A percentile compares a stretch with the other conserved stretches of the same genome.
Evolutionary conservation across 164 flowering plant genomes (phyloP).

Genomic region (Cinnamomum micranthum): DNA sequence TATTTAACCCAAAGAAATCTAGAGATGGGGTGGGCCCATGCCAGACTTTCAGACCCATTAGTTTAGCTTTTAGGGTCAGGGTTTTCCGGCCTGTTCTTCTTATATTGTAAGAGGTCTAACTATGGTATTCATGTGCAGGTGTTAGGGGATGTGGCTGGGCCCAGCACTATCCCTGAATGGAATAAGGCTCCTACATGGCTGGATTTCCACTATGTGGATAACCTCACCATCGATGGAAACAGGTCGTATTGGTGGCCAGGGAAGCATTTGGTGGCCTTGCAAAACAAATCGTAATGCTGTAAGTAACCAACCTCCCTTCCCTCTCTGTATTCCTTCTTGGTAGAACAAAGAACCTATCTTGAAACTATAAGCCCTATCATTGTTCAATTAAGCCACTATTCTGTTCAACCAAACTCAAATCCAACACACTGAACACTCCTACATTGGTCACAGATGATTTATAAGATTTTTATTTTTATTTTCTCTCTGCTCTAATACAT

Average conservation of each 20-base stretch:
- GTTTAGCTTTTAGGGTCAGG: not conserved
- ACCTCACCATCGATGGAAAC: not conserved
- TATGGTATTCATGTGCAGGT: not conserved
- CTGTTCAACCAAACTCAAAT: too few relatives aligned
- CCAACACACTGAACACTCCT: not conserved
- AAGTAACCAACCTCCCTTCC: not conserved
- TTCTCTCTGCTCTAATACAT: too few relatives aligned
- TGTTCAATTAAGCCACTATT: too few relatives aligned
- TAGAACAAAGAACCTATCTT: too few relatives aligned
- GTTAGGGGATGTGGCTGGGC: not conserved
- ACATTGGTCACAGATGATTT: not conserved
- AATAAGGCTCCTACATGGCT: not conserved
- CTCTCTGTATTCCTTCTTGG: too few relatives aligned
- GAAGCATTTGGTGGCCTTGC: slow-evolving; percentile 3
- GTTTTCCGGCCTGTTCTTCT: too few relatives aligned
- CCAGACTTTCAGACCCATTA: not conserved
- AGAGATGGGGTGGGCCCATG: not conserved
- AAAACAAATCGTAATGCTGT: not conserved
- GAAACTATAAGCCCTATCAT: too few relatives aligned
- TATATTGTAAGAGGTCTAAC: too few relatives aligned
- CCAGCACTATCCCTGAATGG: not conserved
- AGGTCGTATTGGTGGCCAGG: not conserved
- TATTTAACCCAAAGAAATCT: too few relatives aligned
- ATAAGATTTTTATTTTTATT: too few relatives aligned
- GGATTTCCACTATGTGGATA: not conserved